A percentile compares a stretch with the other conserved stretches of the same genome.
phyloP scores from a whole-genome alignment of 2,329 filamentous ascomycete genomes.

The Xenoacremonium recifei region DNA sequence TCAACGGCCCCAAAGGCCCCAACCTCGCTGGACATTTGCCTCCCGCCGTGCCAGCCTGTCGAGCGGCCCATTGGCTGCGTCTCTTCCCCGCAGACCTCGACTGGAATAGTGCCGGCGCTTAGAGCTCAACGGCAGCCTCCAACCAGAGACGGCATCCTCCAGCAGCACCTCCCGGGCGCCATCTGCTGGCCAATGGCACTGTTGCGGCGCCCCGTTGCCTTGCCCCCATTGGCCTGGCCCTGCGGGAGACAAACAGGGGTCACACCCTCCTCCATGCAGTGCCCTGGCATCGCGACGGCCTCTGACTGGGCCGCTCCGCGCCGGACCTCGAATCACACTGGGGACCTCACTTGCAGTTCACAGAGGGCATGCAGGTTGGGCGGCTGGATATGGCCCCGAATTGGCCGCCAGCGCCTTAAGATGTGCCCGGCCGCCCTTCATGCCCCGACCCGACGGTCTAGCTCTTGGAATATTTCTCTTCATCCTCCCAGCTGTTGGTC shows the following conservation, averaged over 20 bases:
- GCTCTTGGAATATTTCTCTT: conserved; percentile 10
- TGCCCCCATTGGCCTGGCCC: conserved; percentile 17
- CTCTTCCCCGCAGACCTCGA: too few relatives aligned
- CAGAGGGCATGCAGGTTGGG: conserved; percentile 19
- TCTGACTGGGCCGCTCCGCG: conserved; percentile 27
- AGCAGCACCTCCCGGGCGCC: conserved; percentile 7
- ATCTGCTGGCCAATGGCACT: conserved; percentile 1
- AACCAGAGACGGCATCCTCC: conserved; percentile 16
- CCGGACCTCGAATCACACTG: conserved; percentile 25
- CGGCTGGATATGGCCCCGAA: conserved; percentile 18
- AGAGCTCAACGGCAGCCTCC: conserved; percentile 13
- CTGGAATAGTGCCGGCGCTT: conserved; percentile 27
- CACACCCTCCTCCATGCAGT: conserved; percentile 19
- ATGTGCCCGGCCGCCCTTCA: conserved; percentile 19
- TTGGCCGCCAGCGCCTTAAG: conserved; percentile 23
- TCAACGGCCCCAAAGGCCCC: neutral
- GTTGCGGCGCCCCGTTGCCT: conserved; percentile 6
- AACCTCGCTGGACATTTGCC: conserved; percentile 1
- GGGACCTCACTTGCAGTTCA: conserved; percentile 13
- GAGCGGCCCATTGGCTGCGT: too few relatives aligned
- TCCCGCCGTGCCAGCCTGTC: too few relatives aligned
- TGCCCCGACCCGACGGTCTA: conserved; percentile 15
- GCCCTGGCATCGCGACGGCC: conserved; percentile 12
- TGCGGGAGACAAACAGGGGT: conserved; percentile 14
- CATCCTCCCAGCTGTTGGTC: conserved; percentile 7